These are phyloP conservation scores for Paecilomyces formosus DNA, from an alignment of 2,329 filamentous ascomycete species.

Conservation along the genomic window DNA sequence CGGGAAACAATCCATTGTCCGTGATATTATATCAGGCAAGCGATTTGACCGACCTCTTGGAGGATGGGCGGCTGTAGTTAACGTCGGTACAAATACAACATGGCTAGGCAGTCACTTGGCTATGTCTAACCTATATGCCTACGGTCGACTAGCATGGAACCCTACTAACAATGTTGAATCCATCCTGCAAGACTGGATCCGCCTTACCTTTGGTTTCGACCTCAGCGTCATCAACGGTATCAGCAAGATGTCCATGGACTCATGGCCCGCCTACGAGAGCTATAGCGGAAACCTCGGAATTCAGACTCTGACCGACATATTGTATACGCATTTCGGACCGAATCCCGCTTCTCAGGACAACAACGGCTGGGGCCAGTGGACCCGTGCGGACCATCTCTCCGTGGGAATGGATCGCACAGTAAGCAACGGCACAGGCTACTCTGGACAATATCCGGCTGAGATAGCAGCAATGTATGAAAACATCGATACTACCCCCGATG, in stretches of 20 bases:
- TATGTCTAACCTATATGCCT: conserved; percentile 67
- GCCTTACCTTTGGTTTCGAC: conserved; percentile 56
- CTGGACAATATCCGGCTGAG: conserved; percentile 59
- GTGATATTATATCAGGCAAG: conserved; percentile 54
- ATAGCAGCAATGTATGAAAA: conserved; percentile 53
- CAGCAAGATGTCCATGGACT: conserved; percentile 57
- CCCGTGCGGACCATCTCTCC: conserved; percentile 50
- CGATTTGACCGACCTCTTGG: conserved; percentile 51
- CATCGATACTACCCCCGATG: conserved; percentile 57
- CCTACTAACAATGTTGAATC: conserved; percentile 41
- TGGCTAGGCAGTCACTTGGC: conserved; percentile 64
- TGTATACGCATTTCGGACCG: conserved; percentile 60
- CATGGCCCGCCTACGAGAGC: conserved; percentile 64
- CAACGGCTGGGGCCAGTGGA: conserved; percentile 68
- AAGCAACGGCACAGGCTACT: conserved; percentile 57
- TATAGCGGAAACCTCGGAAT: conserved; percentile 64
- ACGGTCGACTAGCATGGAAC: conserved; percentile 60
- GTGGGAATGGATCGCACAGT: conserved; percentile 69
- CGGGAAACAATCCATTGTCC: conserved; percentile 46
- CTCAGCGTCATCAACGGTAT: conserved; percentile 51
- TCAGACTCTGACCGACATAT: conserved; percentile 62
- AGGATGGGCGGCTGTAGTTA: conserved; percentile 60
- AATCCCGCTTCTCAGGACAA: conserved; percentile 59
- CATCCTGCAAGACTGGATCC: conserved; percentile 59
- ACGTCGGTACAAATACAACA: conserved; percentile 57